Conservation (phyloP, 2,329 filamentous ascomycete genomes). For the Delphinella strobiligena region DNA sequence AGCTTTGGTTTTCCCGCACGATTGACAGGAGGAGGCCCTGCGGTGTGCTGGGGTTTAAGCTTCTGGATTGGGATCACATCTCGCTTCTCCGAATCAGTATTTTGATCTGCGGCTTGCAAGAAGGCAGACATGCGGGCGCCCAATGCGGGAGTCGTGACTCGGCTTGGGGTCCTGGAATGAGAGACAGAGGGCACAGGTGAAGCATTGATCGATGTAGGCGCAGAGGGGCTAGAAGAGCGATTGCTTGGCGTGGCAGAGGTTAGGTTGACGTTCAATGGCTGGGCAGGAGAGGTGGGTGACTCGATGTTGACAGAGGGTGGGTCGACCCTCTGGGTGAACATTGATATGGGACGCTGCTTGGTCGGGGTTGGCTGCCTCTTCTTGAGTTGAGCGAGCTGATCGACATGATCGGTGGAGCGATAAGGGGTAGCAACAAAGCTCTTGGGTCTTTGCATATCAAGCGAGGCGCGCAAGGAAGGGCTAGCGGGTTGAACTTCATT, state of each 20-base stretch:
- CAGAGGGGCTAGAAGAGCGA: constrained; percentile 11
- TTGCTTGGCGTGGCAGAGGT: constrained; percentile 6
- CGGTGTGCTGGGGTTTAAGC: constrained; percentile 15
- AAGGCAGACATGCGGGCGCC: constrained; percentile 27
- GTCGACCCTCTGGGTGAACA: constrained; percentile 37
- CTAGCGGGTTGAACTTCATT: constrained; percentile 2
- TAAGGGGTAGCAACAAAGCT: neutral
- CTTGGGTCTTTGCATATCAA: constrained; percentile 27
- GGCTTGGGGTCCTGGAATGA: constrained; percentile 26
- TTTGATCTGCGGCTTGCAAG: constrained; percentile 16
- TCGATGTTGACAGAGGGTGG: constrained; percentile 57
- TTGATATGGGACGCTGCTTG: constrained; percentile 33
- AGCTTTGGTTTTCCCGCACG: constrained; percentile 67
- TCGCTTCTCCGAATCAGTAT: constrained; percentile 3
- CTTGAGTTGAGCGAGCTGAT: constrained; percentile 16
- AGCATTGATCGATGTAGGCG: constrained; percentile 13
- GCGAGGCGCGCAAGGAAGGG: constrained; percentile 18
- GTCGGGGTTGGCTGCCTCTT: constrained; percentile 23
- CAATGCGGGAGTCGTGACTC: constrained; percentile 27
- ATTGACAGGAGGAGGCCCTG: constrained; percentile 62
- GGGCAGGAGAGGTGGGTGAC: constrained; percentile 58
- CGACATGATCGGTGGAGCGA: constrained; percentile 15
- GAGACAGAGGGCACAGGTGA: constrained; percentile 14
- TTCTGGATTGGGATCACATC: neutral
- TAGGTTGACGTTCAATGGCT: constrained; percentile 15